Evolutionary conservation across 1,284 basidiomycete genomes (phyloP), one percentile per base, ranked within the genome.

Genomic region (Takashimella koratensis): DNA sequence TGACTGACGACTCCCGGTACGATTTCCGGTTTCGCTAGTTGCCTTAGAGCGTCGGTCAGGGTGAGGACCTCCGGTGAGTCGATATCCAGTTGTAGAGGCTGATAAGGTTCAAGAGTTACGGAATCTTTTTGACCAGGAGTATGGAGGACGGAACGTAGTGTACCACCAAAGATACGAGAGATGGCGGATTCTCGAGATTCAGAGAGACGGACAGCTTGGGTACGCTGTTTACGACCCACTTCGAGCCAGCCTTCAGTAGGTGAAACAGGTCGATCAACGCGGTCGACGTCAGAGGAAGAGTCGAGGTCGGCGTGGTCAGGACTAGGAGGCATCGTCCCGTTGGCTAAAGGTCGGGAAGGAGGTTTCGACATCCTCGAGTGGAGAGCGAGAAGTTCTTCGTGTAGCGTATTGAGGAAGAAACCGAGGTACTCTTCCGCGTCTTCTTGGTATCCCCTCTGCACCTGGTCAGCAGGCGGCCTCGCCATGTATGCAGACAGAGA

Each of bases 371-470:
- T 56, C 19, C 66, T 67, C 24, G 43, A 84, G 77, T 73, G 58
- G 4, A 94, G 78, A 1, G 81, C 80, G 3, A 91, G 77, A 13
- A 98, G 76, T 76, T 98, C 95, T 68, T 98, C 95, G 74, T 97
- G 93, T 3, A 98, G 79, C 0, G 92, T 91, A 71, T 97, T 93
- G 43, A 98, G 80, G 78, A 92, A 94, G 78, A 97, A 96, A 8
- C 95, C 94, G n/a, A 98, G 80, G 76, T 97, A 98, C 76, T 98
- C 95, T 74, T 98, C 94, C 0, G 95, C 95, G 58, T 98, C 95
- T 76, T 98, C 95, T 78, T 98, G 95, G 60, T 93, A 89, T 0
- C 94, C 94, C 27, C 89, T 84, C 82, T 92, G 60, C 49, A 44
- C 8, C 30, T 23, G 6, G 46, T 48, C 27, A 53, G 30, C 50